Evolutionary conservation across 2,329 filamentous ascomycete genomes (phyloP).

Genomic region (Dactylonectria macrodidyma): DNA sequence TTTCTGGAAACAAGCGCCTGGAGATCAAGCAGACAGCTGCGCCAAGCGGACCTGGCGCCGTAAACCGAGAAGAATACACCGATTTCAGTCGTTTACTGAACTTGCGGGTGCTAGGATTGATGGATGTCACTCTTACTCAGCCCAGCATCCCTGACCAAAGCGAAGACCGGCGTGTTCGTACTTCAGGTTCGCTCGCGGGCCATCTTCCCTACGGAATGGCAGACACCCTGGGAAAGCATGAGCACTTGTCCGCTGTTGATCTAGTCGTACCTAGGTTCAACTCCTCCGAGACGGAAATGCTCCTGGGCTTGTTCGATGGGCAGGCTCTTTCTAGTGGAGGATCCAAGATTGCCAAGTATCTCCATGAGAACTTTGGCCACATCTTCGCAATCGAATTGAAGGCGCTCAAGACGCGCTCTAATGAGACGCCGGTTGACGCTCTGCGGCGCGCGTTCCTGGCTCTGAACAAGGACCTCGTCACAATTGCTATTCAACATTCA

Average conservation of each 20-base stretch:
- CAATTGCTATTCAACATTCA: constrained; percentile 83
- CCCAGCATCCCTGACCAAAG: constrained; percentile 95
- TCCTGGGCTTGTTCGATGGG: constrained; percentile 96
- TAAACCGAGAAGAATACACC: constrained; percentile 78
- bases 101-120: constrained; percentile 89
- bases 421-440: constrained; percentile 86
- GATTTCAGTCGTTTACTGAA: constrained; percentile 91
- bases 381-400: constrained; percentile 89
- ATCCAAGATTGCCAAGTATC: constrained; percentile 94
- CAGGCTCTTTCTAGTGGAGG: constrained; percentile 90
- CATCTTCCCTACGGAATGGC: constrained; percentile 97
- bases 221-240: constrained; percentile 91
- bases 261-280: constrained; percentile 95
- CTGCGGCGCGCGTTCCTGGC: constrained; percentile 88
- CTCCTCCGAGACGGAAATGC: constrained; percentile 88
- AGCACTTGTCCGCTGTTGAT: constrained; percentile 96
- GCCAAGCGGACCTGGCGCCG: constrained; percentile 66
- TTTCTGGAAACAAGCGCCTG: constrained; percentile 95
- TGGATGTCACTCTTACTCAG: constrained; percentile 97
- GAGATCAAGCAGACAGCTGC: constrained; percentile 82
- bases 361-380: constrained; percentile 95
- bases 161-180: constrained; percentile 94
- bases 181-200: constrained; percentile 94
- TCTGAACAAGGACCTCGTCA: constrained; percentile 94
- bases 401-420: constrained; percentile 73